Base-by-base conservation (phyloP, 1,139 yeast species). In the Pichia terricola region DNA sequence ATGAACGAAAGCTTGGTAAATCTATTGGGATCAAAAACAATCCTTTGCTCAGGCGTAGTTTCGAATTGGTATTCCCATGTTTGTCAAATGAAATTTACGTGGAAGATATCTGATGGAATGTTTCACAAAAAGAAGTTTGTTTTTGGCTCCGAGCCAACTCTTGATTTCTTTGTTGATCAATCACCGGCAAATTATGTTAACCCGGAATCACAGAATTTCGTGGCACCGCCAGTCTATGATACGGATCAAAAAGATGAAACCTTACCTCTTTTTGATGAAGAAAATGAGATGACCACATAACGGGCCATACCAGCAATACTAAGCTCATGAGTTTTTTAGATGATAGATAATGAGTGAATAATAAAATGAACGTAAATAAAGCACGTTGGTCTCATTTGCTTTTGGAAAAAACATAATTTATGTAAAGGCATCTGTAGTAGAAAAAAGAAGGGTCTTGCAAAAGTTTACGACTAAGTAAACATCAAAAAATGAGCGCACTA, bases 171-270 rank as follows among this genome's bases (percentile, higher is more conserved):
- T 2, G 16, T 44, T 2, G 47, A 30, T 30, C 32, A 30, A 30
- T 30, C 32, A 30, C 7, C 32, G 32, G 32, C 7, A 30, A 30
- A 8, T 30, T 30, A 7, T 30, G 22, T 2, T 3, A 22, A 32
- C 28, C 4, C 8, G 10, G 27, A 31, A 6, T 26, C 33, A 28
- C n/a, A n/a, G 3, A n/a, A 16, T 4, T 41, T 32, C 30, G 34
- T 34, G 5, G 43, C 45, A 9, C 49, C 49, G 11, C 49, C 49
- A 2, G 35, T 45, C 1, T 46, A 46, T 25, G 46, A 46, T 16
- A 16, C 22, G 22, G 22, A 16, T 16, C 22, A 16, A 16, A 16
- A 16, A 16, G 22, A 16, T 16, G 22, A 16, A 16, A 16, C 22
- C 22, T 16, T 16, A 16, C 22, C 22, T 16, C 22, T 16, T 16